Base-by-base conservation (phyloP, 2,329 filamentous ascomycete genomes). In the Fusarium haematococcum region DNA sequence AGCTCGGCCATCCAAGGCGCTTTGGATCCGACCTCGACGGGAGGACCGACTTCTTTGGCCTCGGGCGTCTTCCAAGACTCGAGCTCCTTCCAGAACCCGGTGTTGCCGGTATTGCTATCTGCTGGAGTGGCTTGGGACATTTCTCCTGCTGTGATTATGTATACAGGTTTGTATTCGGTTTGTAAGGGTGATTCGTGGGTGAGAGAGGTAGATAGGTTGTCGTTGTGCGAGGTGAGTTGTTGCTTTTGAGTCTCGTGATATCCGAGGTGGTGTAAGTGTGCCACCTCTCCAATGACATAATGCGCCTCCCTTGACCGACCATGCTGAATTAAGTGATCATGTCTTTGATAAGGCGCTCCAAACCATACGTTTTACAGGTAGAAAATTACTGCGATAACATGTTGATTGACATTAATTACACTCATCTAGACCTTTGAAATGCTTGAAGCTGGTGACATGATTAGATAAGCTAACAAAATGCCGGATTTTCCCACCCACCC, bases 1-100 rank as follows among this genome's bases (percentile, higher is more conserved):
- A 94, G 83, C 68, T 86, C 85, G 30, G 84, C 74, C 32, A 88
- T 86, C 7, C 84, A 84, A 1, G 91, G 92, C 1, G 91, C 91
- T 70, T 85, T 84, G 37, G 85, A 80, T 70, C 90, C 91, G 33
- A 90, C 83, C 62, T 85, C 80, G 11, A 90, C 91, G 13, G 84
- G 77, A 2, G 86, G 81, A 6, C 85, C 83, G 45, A 88, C 80
- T 4, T 87, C 80, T 70, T 85, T 86, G 68, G 80, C 70, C 33
- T 78, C 79, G 43, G 83, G 85, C 6, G 84, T 79, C 73, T 84
- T 86, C 77, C 83, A 81, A 4, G 85, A 84, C 41, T 84, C 81
- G 68, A 82, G 79, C 74, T 86, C 85, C 65, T 83, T 79, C 68
- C 81, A 80, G 70, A 83, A 77, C 63, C 77, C 77, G 33, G 56